A percentile compares a stretch with the other conserved stretches of the same genome.
phyloP scores from a whole-genome alignment of 225 moss, liverwort and hornwort genomes.

The Neckera pumila region DNA sequence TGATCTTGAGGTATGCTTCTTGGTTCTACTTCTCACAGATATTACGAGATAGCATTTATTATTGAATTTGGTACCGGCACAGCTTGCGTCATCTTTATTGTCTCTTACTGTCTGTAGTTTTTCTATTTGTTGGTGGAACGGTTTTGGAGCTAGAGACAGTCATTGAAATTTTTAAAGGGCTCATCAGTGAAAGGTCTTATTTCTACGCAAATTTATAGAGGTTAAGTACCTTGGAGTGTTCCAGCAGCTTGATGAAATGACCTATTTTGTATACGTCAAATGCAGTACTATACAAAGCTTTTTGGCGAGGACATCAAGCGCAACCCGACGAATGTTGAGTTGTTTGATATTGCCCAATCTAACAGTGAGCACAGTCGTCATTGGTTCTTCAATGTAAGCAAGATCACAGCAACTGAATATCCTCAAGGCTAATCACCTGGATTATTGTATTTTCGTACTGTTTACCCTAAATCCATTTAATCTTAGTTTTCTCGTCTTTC shows the following conservation, averaged over 20 bases:
- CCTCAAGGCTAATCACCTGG: not conserved
- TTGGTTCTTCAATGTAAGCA: conserved; percentile 95
- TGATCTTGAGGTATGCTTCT: conserved; percentile 66
- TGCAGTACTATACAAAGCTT: conserved; percentile 84
- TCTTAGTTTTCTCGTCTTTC: not conserved
- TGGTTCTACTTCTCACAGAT: not conserved
- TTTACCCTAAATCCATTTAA: not conserved
- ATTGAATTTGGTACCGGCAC: not conserved
- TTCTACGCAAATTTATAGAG: not conserved
- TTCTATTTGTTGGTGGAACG: not conserved
- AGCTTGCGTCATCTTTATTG: not conserved
- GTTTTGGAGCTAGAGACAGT: not conserved
- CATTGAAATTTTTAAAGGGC: not conserved
- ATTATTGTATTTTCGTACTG: not conserved
- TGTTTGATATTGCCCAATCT: conserved; percentile 98
- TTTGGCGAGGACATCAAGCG: conserved; percentile 80
- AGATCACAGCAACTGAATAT: not conserved
- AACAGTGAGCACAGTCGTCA: conserved; percentile 99
- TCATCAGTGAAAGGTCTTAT: not conserved
- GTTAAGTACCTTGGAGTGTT: not conserved
- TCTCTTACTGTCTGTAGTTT: not conserved
- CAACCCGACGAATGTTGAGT: conserved; percentile 93
- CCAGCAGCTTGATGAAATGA: not conserved
- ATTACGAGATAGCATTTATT: not conserved
- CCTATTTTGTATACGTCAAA: not conserved